These are phyloP conservation scores for Paecilomyces niveus DNA, from an alignment of 2,329 filamentous ascomycete species.

Conservation along the genomic window DNA sequence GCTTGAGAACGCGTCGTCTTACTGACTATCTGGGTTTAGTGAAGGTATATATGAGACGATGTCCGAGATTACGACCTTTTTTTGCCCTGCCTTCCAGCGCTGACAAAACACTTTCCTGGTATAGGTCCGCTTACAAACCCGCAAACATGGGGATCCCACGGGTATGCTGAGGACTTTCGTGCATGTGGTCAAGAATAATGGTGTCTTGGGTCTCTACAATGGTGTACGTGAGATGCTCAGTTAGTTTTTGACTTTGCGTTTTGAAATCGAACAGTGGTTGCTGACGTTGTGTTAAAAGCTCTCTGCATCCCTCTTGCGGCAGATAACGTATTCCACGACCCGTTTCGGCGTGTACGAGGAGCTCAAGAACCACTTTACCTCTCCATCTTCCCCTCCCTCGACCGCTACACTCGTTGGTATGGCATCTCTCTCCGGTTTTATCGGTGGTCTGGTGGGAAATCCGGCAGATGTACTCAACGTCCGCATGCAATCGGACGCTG, in stretches of 20 bases:
- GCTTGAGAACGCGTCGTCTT: background rate
- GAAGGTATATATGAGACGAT: slow-evolving; percentile 38
- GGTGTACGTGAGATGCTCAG: slow-evolving; percentile 48
- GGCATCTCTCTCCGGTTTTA: slow-evolving; percentile 73
- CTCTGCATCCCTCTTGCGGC: slow-evolving; percentile 84
- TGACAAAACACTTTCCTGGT: slow-evolving; percentile 8
- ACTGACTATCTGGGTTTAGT: slow-evolving; percentile 37
- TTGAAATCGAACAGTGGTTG: background rate
- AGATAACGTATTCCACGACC: slow-evolving; percentile 92
- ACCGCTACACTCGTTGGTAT: slow-evolving; percentile 75
- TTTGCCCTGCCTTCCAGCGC: slow-evolving; percentile 7
- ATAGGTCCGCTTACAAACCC: slow-evolving; percentile 82
- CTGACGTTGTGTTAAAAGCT: slow-evolving; percentile 43
- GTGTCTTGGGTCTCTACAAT: slow-evolving; percentile 74
- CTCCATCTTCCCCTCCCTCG: slow-evolving; percentile 50
- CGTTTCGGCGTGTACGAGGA: slow-evolving; percentile 96
- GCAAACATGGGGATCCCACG: slow-evolving; percentile 64
- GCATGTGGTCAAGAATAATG: slow-evolving; percentile 70
- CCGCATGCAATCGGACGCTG: slow-evolving; percentile 91
- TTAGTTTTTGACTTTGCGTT: background rate
- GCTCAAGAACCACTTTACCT: slow-evolving; percentile 65
- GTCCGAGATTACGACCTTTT: slow-evolving; percentile 1
- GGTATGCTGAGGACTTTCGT: slow-evolving; percentile 80
- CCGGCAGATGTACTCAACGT: slow-evolving; percentile 96
- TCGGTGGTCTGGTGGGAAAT: slow-evolving; percentile 86